phyloP scores from a whole-genome alignment of 2,329 filamentous ascomycete species.

The Scedosporium boydii region DNA sequence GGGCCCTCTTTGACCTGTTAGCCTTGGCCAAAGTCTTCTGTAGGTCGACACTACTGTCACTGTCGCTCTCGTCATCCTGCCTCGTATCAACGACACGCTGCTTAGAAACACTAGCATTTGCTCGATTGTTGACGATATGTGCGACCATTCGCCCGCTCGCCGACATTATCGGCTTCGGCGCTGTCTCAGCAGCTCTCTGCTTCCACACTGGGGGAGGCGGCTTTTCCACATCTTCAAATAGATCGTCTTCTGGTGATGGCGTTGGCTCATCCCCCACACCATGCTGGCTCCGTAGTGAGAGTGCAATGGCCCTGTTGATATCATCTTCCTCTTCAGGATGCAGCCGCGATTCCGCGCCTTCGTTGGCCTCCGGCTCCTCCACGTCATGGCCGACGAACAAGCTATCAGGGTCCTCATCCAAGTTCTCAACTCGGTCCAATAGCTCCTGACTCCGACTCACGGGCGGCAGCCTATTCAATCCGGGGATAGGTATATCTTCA shows the following conservation, averaged over 20 bases:
- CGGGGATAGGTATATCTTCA: conserved; percentile 87
- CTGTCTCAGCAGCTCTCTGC: conserved; percentile 40
- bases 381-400: conserved; percentile 40
- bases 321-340: conserved; percentile 45
- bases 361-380: conserved; percentile 8
- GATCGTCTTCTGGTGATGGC: conserved; percentile 21
- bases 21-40: conserved; percentile 61
- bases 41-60: conserved; percentile 74
- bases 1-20: conserved; percentile 1
- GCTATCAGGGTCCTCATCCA: conserved; percentile 33
- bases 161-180: conserved; percentile 39
- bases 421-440: conserved; percentile 12
- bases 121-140: conserved; percentile 64
- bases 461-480: conserved; percentile 74
- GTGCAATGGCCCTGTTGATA: conserved; percentile 68
- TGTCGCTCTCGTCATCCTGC: conserved; percentile 54
- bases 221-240: conserved; percentile 40
- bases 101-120: conserved; percentile 49
- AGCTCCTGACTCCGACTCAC: conserved; percentile 9
- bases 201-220: conserved; percentile 38
- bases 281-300: conserved; percentile 67
- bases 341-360: conserved; percentile 13
- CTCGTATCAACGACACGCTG: conserved; percentile 19
- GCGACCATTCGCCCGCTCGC: conserved; percentile 55
- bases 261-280: conserved; percentile 19